phyloP scores from a whole-genome alignment of 192 early-diverging fungal genomes.

The Ambispora gerdemannii region DNA sequence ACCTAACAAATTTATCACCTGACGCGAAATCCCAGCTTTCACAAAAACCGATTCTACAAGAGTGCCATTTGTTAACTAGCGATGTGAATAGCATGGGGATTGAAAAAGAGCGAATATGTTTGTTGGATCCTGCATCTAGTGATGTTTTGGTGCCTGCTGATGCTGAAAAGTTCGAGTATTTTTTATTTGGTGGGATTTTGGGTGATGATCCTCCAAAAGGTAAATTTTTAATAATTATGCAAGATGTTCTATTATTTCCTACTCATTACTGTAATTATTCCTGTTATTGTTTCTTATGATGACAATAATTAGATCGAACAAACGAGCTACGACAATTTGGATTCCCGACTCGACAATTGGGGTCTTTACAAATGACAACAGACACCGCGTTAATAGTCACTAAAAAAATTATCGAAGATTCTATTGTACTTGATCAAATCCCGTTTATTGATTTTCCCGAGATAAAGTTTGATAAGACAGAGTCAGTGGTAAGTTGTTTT shows the following conservation, averaged over 20 bases:
- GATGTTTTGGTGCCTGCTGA: constrained; percentile 61
- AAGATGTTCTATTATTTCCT: too few relatives aligned
- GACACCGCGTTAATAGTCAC: constrained; percentile 79
- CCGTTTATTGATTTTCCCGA: constrained; percentile 73
- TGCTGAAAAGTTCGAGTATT: constrained; percentile 63
- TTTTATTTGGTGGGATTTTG: constrained; percentile 81
- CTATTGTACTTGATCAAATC: constrained; percentile 59
- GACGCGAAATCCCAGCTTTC: constrained; percentile 44
- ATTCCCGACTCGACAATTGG: constrained; percentile 69
- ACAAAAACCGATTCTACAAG: constrained; percentile 42
- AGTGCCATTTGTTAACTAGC: constrained; percentile 49
- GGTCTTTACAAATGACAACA: constrained; percentile 80
- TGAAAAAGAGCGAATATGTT: constrained; percentile 55
- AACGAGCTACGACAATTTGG: constrained; percentile 63
- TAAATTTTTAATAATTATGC: constrained; percentile 27
- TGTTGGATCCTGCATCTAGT: constrained; percentile 67
- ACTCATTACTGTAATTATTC: too few relatives aligned
- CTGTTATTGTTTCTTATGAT: too few relatives aligned
- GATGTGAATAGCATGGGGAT: constrained; percentile 50
- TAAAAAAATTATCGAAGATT: constrained; percentile 60
- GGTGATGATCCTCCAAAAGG: constrained; percentile 67
- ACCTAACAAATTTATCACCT: constrained; percentile 51
- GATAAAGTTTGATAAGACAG: constrained; percentile 61
- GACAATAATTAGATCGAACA: constrained; percentile 51
- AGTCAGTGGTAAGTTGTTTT: constrained; percentile 49